Percentiles rank a stretch among this genome's conserved stretches.
Evolutionary conservation across 257 asterid species (phyloP).

Genomic region (Ilex asprella): DNA sequence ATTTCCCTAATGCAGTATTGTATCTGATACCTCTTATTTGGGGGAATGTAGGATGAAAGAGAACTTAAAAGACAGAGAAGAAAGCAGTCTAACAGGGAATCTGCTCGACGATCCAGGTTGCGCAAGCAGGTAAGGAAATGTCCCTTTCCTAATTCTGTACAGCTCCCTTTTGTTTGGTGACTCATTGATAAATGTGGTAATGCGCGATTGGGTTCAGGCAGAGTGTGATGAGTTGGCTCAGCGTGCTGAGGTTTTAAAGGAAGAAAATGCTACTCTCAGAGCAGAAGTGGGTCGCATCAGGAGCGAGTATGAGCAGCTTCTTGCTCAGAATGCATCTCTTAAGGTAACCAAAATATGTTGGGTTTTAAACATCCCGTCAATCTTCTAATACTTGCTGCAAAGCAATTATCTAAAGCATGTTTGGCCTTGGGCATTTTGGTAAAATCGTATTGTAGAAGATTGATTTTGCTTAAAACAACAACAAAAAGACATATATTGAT

Average conservation of each 20-base stretch:
- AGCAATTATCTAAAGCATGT: no score
- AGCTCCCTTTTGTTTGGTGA: not conserved
- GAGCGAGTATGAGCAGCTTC: constrained; percentile 68
- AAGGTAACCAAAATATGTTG: constrained; percentile 43
- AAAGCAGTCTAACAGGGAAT: constrained; percentile 84
- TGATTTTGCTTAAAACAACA: no score
- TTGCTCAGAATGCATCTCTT: constrained; percentile 71
- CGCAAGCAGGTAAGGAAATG: constrained; percentile 63
- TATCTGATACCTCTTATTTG: constrained; percentile 3
- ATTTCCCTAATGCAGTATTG: not conserved
- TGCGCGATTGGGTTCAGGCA: constrained; percentile 43
- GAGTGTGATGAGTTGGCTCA: constrained; percentile 94
- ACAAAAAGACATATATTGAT: no score
- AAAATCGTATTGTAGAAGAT: no score
- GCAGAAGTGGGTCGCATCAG: constrained; percentile 70
- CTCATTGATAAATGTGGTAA: not conserved
- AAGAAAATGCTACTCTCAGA: constrained; percentile 78
- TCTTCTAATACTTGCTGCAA: no score
- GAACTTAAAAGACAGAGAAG: constrained; percentile 80
- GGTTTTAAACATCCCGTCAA: no score
- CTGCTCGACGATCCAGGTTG: constrained; percentile 81
- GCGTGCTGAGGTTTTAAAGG: constrained; percentile 69
- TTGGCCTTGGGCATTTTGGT: no score
- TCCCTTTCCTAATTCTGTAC: not conserved
- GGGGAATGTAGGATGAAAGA: constrained; percentile 65